Evolutionary conservation across 2,329 filamentous ascomycete genomes (phyloP).

Genomic region (Paraphaeosphaeria minitans): DNA sequence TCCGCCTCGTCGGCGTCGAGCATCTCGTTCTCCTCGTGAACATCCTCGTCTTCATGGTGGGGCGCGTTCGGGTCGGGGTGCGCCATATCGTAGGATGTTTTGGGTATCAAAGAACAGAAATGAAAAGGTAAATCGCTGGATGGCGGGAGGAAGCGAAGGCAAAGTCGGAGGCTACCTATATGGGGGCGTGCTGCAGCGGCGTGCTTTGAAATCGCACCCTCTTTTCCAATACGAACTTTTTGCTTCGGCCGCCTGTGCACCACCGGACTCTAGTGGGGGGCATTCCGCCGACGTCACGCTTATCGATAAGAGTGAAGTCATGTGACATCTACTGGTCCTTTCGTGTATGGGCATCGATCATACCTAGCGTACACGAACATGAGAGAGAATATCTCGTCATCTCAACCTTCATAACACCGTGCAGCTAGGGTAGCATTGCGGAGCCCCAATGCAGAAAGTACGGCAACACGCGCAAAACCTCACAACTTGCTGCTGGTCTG

Average conservation of each 20-base stretch:
- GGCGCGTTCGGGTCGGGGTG: constrained; percentile 31
- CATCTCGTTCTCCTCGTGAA: constrained; percentile 71
- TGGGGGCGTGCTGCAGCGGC: constrained; percentile 15
- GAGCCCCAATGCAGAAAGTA: background rate
- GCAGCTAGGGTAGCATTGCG: too few species aligned
- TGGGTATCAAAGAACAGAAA: background rate
- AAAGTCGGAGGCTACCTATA: constrained; percentile 15
- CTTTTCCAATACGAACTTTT: constrained; percentile 39
- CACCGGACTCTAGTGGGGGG: constrained; percentile 28
- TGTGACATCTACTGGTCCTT: constrained; percentile 4
- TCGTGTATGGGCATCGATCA: background rate
- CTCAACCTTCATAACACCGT: background rate
- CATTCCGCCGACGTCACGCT: constrained; percentile 38
- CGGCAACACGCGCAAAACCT: background rate
- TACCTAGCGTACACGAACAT: background rate
- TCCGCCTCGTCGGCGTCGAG: constrained; percentile 77
- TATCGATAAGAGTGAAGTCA: constrained; percentile 14
- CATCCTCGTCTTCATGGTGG: constrained; percentile 43
- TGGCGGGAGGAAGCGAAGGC: background rate
- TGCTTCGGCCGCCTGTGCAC: constrained; percentile 21
- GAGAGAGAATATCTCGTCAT: background rate
- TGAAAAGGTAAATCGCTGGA: background rate
- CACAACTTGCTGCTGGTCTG: constrained; percentile 70
- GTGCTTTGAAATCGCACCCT: constrained; percentile 42
- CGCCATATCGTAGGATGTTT: constrained; percentile 24